Evolutionary conservation across 2,329 filamentous ascomycete species (phyloP), one percentile per base, ranked within the genome.

Genomic region (Pezicula carpinea): DNA sequence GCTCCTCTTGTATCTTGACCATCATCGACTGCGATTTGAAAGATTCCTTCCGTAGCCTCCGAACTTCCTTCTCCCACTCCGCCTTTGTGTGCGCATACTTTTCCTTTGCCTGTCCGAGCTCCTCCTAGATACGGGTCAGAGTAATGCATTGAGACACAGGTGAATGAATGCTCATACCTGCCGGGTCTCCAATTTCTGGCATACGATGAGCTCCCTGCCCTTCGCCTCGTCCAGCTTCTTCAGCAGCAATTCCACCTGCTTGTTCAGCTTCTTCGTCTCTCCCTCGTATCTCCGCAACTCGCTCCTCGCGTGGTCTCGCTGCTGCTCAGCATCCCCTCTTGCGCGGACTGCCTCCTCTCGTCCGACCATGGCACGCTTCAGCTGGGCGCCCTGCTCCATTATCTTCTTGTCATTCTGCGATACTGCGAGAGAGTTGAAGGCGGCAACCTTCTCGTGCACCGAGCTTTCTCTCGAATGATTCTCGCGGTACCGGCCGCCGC

Each of bases 41-140:
- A 2, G 81, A 82, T 57, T 89, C 85, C 57, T 89, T 89, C 42
- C 83, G 74, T 8, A 79, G 76, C 47, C 80, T 75, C 46, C 84
- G 77, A 36, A 87, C 82, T 63, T 89, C 85, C 62, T 88, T 88
- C 58, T 89, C 85, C 77, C 84, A 88, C 8, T 86, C 66, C 17
- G 79, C 69, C 64, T 84, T 79, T 8, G 80, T 82, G 60, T 85
- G 80, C 33, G 77, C 75, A 56, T 85, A 76, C 32, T 81, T 84
- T 59, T 86, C 84, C 64, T 88, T 88, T 43, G 80, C 77, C 51
- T 81, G 81, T 23, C 80, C 77, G 58, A 84, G 84, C 61, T 83
- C 84, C 58, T 87, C 84, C 85, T 88, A 17, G 21, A 15, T 35
- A 46, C 47, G 22, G 19, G 34, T 53, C 39, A 60, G 51, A 49